phyloP scores from a whole-genome alignment of 208 protist genomes.

The Wallacemonas sp. region DNA sequence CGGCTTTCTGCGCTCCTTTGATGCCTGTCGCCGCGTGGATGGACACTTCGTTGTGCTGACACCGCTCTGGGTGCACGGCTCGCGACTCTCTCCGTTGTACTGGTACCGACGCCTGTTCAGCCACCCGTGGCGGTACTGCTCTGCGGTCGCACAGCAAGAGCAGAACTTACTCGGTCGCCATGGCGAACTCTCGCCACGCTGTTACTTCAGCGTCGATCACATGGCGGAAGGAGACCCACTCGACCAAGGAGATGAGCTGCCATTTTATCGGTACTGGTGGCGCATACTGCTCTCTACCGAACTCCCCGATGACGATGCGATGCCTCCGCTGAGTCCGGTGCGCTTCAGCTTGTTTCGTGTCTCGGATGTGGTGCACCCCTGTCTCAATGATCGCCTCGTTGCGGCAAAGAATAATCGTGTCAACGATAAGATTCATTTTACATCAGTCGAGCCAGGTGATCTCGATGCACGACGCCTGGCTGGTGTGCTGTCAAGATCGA shows the following conservation, averaged over 20 bases:
- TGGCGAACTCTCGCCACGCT: slow-evolving; percentile 41
- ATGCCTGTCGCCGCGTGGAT: slow-evolving; percentile 61
- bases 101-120: slow-evolving; percentile 56
- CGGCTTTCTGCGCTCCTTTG: slow-evolving; percentile 50
- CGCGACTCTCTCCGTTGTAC: slow-evolving; percentile 54
- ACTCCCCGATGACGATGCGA: slow-evolving; percentile 32
- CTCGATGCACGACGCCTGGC: slow-evolving; percentile 57
- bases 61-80: slow-evolving; percentile 58
- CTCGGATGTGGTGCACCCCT: slow-evolving; percentile 64
- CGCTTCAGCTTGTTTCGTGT: slow-evolving; percentile 66
- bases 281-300: slow-evolving; percentile 40
- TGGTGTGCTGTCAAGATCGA: slow-evolving; percentile 47
- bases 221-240: slow-evolving; percentile 31
- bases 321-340: slow-evolving; percentile 30
- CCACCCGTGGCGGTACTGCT: slow-evolving; percentile 49
- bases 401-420: slow-evolving; percentile 66
- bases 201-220: slow-evolving; percentile 33
- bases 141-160: slow-evolving; percentile 55
- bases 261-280: slow-evolving; percentile 44
- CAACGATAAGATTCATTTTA: slow-evolving; percentile 32
- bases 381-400: slow-evolving; percentile 48
- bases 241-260: slow-evolving; percentile 18
- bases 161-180: slow-evolving; percentile 42
- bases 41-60: slow-evolving; percentile 67
- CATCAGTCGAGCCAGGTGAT: slow-evolving; percentile 30